Conservation (phyloP, 192 early-diverging fungal genomes). For the Oehlia diaphana region DNA sequence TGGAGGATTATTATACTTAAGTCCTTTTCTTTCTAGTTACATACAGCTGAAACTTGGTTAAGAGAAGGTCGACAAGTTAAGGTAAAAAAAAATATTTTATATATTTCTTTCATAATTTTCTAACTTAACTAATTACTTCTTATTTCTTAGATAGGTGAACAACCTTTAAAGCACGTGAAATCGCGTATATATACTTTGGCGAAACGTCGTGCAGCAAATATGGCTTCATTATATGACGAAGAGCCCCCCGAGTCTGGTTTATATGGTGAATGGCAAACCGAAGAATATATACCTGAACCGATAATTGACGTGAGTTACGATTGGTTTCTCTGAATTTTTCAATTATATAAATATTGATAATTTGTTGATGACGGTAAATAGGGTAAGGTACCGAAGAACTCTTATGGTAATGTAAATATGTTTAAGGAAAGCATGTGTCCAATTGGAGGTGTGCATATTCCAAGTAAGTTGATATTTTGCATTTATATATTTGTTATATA, state of each 20-base stretch:
- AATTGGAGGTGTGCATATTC: conserved; percentile 70
- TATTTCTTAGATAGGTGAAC: conserved; percentile 30
- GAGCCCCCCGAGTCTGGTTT: conserved; percentile 45
- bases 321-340: not conserved
- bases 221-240: conserved; percentile 34
- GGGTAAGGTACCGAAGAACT: conserved; percentile 81
- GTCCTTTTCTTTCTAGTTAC: not conserved
- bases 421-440: conserved; percentile 87
- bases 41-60: conserved; percentile 63
- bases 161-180: conserved; percentile 45
- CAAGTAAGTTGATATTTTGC: conserved; percentile 38
- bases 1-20: too few species aligned
- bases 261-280: conserved; percentile 91
- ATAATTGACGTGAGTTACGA: conserved; percentile 56
- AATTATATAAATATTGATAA: conserved; percentile 11
- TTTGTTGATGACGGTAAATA: conserved; percentile 33
- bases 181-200: conserved; percentile 46
- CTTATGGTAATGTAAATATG: conserved; percentile 83
- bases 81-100: conserved; percentile 14
- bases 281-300: conserved; percentile 56
- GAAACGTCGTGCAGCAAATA: conserved; percentile 40
- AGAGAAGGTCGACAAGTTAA: conserved; percentile 59
- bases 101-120: conserved; percentile 1
- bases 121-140: not conserved
- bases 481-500: not conserved